Evolutionary conservation across 2,329 filamentous ascomycete genomes (phyloP).

Genomic region (Penicillium sp.): DNA sequence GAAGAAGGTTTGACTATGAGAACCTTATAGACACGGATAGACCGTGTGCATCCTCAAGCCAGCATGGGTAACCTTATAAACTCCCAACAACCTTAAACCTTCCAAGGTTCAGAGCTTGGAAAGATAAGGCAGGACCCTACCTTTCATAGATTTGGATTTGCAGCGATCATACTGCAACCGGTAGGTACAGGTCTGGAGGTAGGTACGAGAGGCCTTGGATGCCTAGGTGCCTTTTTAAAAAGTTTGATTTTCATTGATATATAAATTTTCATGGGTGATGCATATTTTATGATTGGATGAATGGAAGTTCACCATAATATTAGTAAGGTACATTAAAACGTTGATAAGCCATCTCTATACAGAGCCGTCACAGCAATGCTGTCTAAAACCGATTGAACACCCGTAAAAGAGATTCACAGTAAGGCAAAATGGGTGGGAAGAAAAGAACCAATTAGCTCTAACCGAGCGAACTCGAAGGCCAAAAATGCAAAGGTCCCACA

Average conservation of each 20-base stretch:
- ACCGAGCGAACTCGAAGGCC: background rate
- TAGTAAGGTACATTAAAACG: conserved; percentile 12
- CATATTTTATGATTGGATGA: background rate
- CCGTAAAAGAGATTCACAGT: background rate
- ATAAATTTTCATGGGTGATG: background rate
- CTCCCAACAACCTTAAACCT: too few species aligned
- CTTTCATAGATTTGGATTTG: too few species aligned
- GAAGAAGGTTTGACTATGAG: too few species aligned
- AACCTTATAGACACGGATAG: too few species aligned
- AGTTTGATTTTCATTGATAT: background rate
- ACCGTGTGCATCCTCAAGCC: too few species aligned
- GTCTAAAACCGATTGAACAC: background rate
- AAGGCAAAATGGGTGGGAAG: background rate
- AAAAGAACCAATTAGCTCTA: background rate
- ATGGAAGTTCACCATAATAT: conserved; percentile 4
- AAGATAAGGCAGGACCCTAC: too few species aligned
- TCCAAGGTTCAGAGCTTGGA: too few species aligned
- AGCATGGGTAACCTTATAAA: too few species aligned
- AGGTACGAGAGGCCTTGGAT: background rate
- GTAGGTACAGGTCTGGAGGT: too few species aligned
- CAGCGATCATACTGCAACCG: too few species aligned
- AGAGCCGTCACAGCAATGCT: background rate
- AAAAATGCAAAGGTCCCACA: background rate
- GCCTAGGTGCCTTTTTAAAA: background rate
- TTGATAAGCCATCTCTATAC: conserved; percentile 4